These are phyloP conservation scores for Vickermania ingenoplastis DNA, from an alignment of 208 protist species.

Conservation along the genomic window DNA sequence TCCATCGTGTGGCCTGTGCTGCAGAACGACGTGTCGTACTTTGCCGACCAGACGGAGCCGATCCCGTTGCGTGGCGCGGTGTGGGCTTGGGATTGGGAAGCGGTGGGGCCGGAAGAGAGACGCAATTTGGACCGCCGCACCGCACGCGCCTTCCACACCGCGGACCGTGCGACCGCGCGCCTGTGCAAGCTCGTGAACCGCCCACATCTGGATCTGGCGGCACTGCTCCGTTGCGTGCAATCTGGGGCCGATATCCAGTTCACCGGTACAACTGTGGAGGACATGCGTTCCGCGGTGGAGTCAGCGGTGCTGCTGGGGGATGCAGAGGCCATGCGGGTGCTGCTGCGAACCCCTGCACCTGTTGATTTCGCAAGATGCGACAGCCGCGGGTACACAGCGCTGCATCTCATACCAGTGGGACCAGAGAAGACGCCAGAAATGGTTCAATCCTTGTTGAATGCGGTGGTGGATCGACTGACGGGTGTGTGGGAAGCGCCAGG, in stretches of 20 bases:
- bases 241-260: background rate
- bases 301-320: background rate
- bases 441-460: background rate
- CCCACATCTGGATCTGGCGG: background rate
- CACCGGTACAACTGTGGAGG: background rate
- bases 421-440: background rate
- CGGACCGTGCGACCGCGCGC: background rate
- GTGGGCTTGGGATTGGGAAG: background rate
- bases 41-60: background rate
- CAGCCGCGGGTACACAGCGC: background rate
- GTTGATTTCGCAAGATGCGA: no score
- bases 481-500: no score
- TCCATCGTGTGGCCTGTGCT: background rate
- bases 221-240: background rate
- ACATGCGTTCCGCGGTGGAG: background rate
- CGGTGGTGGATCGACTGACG: background rate
- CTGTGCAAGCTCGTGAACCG: background rate
- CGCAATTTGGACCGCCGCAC: background rate
- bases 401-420: background rate
- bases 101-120: background rate
- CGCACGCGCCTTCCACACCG: background rate
- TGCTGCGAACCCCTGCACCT: background rate
- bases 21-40: background rate
- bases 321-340: background rate
- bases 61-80: background rate